Evolutionary conservation across 768 basidiomycete species (phyloP), one percentile per base, ranked within the genome.

Genomic region (Agaricus blazei): DNA sequence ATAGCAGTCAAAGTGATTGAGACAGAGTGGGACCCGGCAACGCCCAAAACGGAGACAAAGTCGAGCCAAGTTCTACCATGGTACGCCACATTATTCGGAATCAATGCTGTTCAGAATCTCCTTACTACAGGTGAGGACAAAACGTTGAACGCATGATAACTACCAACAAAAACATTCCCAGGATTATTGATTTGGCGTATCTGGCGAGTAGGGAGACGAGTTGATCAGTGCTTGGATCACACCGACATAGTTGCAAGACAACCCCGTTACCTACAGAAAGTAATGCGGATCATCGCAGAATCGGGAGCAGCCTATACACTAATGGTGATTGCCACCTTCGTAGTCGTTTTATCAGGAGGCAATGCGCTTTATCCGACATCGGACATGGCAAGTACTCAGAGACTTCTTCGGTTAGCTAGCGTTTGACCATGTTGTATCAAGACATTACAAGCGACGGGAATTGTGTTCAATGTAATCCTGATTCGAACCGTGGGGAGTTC

Each of bases 181-280:
- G 52, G 52, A 26, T 36, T 53, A 12, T 27, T 53, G 23, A 38
- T 53, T 4, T 53, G 52, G 52, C 44, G 52, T 38, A 53, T 53
- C 15, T 53, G 52, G 52, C 52, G 44, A 12, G 43, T 53, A 28
- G 52, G 46, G 40, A 46, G 19, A 44, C 4, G 38, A 14, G 38
- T 9, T 36, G 34, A 38, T 7, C 36, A 23, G 44, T 41, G n/a
- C n/a, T 24, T 24, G 1, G 14, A 37, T 9, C 23, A 23, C 24
- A 15, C 4, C 14, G 37, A 8, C 19, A 14, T 24, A 5, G 11
- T 23, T 24, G 24, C 15, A 19, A 28, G 36, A 19, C 42, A 6
- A 8, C 43, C 43, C 12, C 52, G 43, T 12, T 23, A 46, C 8
- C 26, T 53, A 9, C 52, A 24, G 11, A 45, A 12, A 38, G 52